phyloP scores from a whole-genome alignment of 2,329 filamentous ascomycete genomes.

The Paraphaeosphaeria sporulosa region DNA sequence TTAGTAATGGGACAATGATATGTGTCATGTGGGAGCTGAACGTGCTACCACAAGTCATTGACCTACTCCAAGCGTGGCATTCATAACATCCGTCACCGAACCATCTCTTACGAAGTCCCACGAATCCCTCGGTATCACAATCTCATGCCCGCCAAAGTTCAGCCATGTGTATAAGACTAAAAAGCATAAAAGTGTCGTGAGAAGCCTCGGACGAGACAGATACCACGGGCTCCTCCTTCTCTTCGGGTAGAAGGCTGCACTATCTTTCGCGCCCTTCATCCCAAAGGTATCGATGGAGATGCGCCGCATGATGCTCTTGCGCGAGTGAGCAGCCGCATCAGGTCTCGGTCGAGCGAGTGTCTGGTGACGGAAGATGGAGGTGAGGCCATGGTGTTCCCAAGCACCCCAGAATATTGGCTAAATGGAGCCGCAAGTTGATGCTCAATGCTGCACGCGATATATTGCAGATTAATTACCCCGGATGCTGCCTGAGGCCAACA shows the following conservation, averaged over 20 bases:
- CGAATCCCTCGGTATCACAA: conserved; percentile 32
- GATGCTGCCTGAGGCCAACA: conserved; percentile 16
- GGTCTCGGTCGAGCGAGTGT: conserved; percentile 5
- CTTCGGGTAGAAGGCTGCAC: conserved; percentile 27
- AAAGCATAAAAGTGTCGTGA: conserved; percentile 35
- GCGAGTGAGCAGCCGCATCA: conserved; percentile 20
- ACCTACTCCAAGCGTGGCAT: conserved; percentile 38
- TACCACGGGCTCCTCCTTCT: conserved; percentile 29
- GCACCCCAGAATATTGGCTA: conserved; percentile 30
- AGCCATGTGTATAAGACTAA: conserved; percentile 31
- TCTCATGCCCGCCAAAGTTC: conserved; percentile 21
- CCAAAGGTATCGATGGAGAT: conserved; percentile 41
- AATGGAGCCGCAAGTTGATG: conserved; percentile 33
- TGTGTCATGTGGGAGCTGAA: conserved; percentile 53
- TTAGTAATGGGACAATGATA: conserved; percentile 55
- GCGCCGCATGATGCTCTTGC: conserved; percentile 28
- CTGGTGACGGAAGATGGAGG: conserved; percentile 11
- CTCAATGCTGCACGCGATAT: conserved; percentile 24
- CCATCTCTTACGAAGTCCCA: conserved; percentile 33
- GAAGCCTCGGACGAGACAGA: conserved; percentile 29
- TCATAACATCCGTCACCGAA: conserved; percentile 34
- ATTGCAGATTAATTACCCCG: conserved; percentile 25
- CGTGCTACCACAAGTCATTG: conserved; percentile 3
- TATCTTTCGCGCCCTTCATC: conserved; percentile 28
- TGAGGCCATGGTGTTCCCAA: conserved; percentile 32